Evolutionary conservation across 352 stramenopile species (phyloP).

Genomic region (Phytophthora chlamydospora): DNA sequence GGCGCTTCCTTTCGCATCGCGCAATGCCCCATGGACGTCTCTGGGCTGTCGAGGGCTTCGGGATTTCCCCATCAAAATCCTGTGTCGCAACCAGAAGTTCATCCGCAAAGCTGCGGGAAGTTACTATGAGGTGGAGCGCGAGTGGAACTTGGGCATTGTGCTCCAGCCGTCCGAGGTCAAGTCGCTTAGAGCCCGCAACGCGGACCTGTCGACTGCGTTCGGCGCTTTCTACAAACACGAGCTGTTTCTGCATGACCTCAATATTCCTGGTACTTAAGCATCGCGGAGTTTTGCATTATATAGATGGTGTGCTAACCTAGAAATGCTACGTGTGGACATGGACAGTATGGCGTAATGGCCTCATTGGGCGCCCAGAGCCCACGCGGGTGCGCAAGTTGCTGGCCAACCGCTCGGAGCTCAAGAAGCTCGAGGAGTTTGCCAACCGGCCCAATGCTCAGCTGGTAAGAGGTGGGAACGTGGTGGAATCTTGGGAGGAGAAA

Average conservation of each 20-base stretch:
- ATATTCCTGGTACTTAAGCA: conserved; percentile 62
- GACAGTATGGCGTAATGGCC: conserved; percentile 73
- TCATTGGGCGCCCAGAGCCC: conserved; percentile 76
- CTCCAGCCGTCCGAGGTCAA: conserved; percentile 84
- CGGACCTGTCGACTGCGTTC: conserved; percentile 76
- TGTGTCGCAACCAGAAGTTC: conserved; percentile 76
- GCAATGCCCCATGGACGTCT: conserved; percentile 13
- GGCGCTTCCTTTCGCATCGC: not conserved
- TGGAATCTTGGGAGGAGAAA: not conserved
- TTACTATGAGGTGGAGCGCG: conserved; percentile 68
- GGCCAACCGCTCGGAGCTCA: conserved; percentile 75
- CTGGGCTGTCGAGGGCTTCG: conserved; percentile 40
- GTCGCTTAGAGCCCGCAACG: conserved; percentile 67
- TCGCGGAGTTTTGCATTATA: not conserved
- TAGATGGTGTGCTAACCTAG: not conserved
- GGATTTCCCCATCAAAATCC: conserved; percentile 63
- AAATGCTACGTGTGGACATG: conserved; percentile 18
- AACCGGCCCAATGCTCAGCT: conserved; percentile 69
- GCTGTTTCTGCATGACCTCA: conserved; percentile 76
- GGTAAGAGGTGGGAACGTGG: conserved; percentile 34
- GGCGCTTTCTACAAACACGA: conserved; percentile 78
- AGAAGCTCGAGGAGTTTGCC: conserved; percentile 75
- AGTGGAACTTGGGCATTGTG: conserved; percentile 77
- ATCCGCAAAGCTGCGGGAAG: conserved; percentile 49
- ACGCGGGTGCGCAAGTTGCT: conserved; percentile 77